Conservation (phyloP, 441 rosid genomes). For the Pelargonium citronellum region DNA sequence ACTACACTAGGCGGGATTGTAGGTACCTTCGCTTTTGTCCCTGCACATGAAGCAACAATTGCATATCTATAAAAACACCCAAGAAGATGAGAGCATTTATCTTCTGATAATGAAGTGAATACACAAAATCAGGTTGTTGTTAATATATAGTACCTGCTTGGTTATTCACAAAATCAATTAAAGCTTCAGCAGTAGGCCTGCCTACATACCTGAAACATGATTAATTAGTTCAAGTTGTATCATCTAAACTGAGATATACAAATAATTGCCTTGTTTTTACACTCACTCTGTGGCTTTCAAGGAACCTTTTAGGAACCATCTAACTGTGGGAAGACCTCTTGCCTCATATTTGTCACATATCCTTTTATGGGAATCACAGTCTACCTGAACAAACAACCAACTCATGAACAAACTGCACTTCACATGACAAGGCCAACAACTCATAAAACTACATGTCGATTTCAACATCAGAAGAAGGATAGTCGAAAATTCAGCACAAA, state of each 20-base stretch:
- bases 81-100: too few relatives aligned
- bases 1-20: neutral
- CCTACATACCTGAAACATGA: neutral
- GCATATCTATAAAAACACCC: too few relatives aligned
- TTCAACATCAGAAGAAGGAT: too few relatives aligned
- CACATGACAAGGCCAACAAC: too few relatives aligned
- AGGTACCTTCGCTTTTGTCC: neutral
- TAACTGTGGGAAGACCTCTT: neutral
- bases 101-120: too few relatives aligned
- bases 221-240: neutral
- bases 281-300: conserved; percentile 7
- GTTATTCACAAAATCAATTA: neutral
- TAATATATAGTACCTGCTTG: neutral
- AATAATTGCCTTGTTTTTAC: neutral
- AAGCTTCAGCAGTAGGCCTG: neutral
- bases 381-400: neutral
- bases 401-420: neutral
- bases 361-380: neutral
- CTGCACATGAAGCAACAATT: neutral
- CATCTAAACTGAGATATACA: neutral
- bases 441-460: too few relatives aligned
- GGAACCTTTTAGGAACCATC: neutral
- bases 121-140: too few relatives aligned
- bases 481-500: too few relatives aligned
- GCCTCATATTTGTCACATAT: neutral